Evolutionary conservation across 2,329 filamentous ascomycete genomes (phyloP), one percentile per base, ranked within the genome.

Genomic region (Microdochium trichocladiopsis): DNA sequence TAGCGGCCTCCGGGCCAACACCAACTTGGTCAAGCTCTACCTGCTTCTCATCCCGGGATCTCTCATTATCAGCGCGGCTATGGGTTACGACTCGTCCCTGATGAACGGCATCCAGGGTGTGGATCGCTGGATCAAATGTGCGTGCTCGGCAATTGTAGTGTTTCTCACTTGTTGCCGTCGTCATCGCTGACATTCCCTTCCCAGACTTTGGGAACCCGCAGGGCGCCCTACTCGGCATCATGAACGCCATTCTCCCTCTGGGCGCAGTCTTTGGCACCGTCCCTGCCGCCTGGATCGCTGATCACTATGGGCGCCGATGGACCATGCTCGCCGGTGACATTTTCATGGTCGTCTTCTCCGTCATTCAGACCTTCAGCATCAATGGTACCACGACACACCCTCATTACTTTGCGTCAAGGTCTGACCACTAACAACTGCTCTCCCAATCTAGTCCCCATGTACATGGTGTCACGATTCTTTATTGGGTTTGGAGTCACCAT

Each of bases 51-150:
- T 76, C 2, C 73, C 73, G 1, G 28, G 28, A 8, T 33, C 28
- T 8, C 56, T 73, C 6, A 57, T 74, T 0, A 71, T 69, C 1
- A 69, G 68, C 0, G 62, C 68, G 2, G 66, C 69, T 3, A 64
- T 62, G 21, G 71, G 72, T 4, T 74, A 71, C 48, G 71, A 73
- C 64, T 71, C 62, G 8, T 68, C 67, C 3, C 56, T 71, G 41
- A 68, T 69, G 63, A 71, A 71, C 50, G 69, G 66, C 12, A 56
- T 71, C 1, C 69, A 71, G 53, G 58, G 66, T 2, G 54, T 66
- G 1, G 28, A 56, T 1, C 56, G 63, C 50, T 71, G 69, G 68
- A 59, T 33, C 28, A 33, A 33, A n/a, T n/a, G n/a, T n/a, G n/a
- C n/a, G n/a, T n/a, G n/a, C n/a, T n/a, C n/a, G n/a, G n/a, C n/a